These are phyloP conservation scores for Epichloe aotearoae DNA, from an alignment of 2,329 filamentous ascomycete genomes.

Conservation along the genomic window DNA sequence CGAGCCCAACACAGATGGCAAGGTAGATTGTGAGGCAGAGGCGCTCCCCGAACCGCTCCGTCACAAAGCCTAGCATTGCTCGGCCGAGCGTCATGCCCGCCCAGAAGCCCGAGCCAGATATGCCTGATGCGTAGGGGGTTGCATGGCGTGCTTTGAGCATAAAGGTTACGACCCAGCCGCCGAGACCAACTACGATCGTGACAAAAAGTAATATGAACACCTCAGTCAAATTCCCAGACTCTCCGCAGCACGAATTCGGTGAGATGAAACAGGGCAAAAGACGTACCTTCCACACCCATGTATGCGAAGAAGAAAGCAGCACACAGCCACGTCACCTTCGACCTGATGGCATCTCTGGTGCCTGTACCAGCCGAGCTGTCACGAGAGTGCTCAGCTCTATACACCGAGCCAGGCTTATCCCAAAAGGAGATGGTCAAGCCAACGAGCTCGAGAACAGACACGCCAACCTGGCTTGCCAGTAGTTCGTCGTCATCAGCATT, in stretches of 20 bases:
- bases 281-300: slow-evolving; percentile 51
- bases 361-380: slow-evolving; percentile 17
- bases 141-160: slow-evolving; percentile 61
- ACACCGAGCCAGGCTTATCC: slow-evolving; percentile 40
- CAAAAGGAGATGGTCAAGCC: slow-evolving; percentile 44
- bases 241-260: too few species aligned
- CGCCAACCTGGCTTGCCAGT: slow-evolving; percentile 20
- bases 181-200: slow-evolving; percentile 38
- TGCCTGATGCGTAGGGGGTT: slow-evolving; percentile 53
- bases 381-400: slow-evolving; percentile 27
- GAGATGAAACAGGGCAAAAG: too few species aligned
- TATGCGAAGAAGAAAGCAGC: slow-evolving; percentile 59
- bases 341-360: slow-evolving; percentile 26
- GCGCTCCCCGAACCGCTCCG: slow-evolving; percentile 56
- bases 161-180: slow-evolving; percentile 70
- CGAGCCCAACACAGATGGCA: slow-evolving; percentile 41
- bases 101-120: slow-evolving; percentile 66
- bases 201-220: too few species aligned
- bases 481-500: not conserved
- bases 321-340: slow-evolving; percentile 50
- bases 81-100: slow-evolving; percentile 61
- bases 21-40: slow-evolving; percentile 48
- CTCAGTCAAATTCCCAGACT: too few species aligned
- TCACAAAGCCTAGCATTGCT: slow-evolving; percentile 55
- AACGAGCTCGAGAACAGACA: slow-evolving; percentile 41